Base-by-base conservation (phyloP, 345 rosid genomes). In the Nephelium lappaceum region DNA sequence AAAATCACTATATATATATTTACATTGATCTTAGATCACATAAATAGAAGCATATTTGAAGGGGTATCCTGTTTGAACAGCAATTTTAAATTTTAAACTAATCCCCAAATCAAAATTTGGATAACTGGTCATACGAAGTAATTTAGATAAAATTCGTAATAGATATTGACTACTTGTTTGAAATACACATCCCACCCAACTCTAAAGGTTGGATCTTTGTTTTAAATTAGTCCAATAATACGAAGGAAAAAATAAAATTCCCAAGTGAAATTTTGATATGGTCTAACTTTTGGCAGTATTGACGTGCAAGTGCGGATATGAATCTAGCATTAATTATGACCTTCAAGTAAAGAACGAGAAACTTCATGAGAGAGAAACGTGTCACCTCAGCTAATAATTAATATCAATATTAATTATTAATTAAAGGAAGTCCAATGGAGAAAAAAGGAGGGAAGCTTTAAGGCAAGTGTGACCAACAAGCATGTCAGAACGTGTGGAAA, bases 241-340 rank as follows among this genome's bases (percentile, higher is more conserved):
- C 8, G 8, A 2, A 5, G 2, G 10, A 64, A 64, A 64, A 14
- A 19, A 24, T 27, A 67, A 43, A 67, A 27, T 16, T 11, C 45
- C 45, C 0, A 67, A 21, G 3, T 19, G 64, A 10, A 60, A 60
- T 19, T 7, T 7, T 19, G 27, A 60, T 16, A 1, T 6, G 23
- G 71, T 31, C 24, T 39, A 67, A 67, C 47, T 67, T 36, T 39
- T 67, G 49, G 11, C 23, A 36, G 42, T 41, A 42, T 42, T 74
- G 42, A 61, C 2, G 41, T 25, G 77, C 11, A 62, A 74, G 18
- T 63, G 77, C 25, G 42, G 78, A 12, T 19, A 8, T 51, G 78
- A 75, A 66, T 51, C 51, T 2, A 65, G 31, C 1, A 15, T 5
- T 7, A 43, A 49, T 49, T n/a, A 8, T 11, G 57, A 23, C 3